phyloP scores from a whole-genome alignment of 2,329 filamentous ascomycete genomes.

The Hysterium pulicare region DNA sequence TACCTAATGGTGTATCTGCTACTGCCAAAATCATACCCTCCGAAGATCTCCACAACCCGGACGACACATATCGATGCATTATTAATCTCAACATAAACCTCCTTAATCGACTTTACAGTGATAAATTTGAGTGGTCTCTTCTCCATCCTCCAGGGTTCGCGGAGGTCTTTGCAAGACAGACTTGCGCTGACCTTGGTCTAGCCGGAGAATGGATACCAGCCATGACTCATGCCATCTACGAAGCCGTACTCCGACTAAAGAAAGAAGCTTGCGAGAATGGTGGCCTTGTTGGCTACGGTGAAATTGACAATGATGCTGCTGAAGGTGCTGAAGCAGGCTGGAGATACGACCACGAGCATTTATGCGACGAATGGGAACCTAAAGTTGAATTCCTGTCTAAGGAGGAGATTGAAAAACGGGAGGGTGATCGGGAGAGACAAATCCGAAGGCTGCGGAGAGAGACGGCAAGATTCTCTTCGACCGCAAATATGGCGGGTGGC shows the following conservation, averaged over 20 bases:
- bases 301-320: constrained; percentile 86
- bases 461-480: constrained; percentile 87
- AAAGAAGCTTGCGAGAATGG: constrained; percentile 95
- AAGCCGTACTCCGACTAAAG: constrained; percentile 85
- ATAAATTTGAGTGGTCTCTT: constrained; percentile 97
- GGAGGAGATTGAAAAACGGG: constrained; percentile 95
- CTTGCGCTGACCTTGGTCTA: constrained; percentile 86
- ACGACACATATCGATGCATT: constrained; percentile 92
- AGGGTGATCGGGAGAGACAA: constrained; percentile 89
- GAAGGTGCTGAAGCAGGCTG: constrained; percentile 81
- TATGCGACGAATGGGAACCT: constrained; percentile 58
- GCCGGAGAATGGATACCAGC: constrained; percentile 90
- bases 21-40: constrained; percentile 63
- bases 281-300: constrained; percentile 70
- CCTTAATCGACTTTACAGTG: constrained; percentile 85
- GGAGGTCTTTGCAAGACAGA: constrained; percentile 87
- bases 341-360: constrained; percentile 89
- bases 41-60: constrained; percentile 76
- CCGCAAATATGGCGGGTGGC: constrained; percentile 75
- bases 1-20: constrained; percentile 62
- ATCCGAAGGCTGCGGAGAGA: constrained; percentile 82
- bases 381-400: constrained; percentile 66
- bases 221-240: constrained; percentile 95
- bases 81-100: constrained; percentile 89
- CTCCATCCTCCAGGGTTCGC: constrained; percentile 88